phyloP scores from a whole-genome alignment of 2,329 filamentous ascomycete genomes.

The Neonectria neomacrospora region DNA sequence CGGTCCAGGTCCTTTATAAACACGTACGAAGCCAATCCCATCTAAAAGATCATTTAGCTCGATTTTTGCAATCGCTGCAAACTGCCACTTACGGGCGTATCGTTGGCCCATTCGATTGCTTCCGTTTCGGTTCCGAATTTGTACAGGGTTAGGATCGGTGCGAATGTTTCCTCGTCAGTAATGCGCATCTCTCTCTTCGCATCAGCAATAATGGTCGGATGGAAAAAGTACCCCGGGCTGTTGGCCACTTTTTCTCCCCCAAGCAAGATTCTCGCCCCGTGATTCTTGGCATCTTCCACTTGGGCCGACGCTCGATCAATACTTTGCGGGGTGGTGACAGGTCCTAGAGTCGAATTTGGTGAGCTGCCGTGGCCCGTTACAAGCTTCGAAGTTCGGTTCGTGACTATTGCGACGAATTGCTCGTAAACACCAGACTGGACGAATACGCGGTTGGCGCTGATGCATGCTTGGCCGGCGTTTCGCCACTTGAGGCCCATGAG shows the following conservation, averaged over 20 bases:
- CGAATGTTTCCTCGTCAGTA: constrained; percentile 33
- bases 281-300: constrained; percentile 25
- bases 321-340: constrained; percentile 28
- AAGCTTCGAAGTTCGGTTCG: neutral
- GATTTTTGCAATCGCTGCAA: neutral
- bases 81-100: constrained; percentile 16
- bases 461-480: constrained; percentile 76
- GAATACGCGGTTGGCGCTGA: constrained; percentile 69
- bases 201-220: constrained; percentile 32
- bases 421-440: constrained; percentile 71
- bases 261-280: constrained; percentile 18
- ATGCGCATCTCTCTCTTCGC: constrained; percentile 16
- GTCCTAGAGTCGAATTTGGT: constrained; percentile 24
- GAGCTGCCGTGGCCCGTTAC: constrained; percentile 26
- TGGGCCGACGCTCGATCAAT: constrained; percentile 21
- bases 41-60: neutral
- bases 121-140: constrained; percentile 34
- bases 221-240: constrained; percentile 30
- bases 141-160: constrained; percentile 27
- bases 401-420: constrained; percentile 17
- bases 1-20: constrained; percentile 32
- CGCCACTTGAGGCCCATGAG: constrained; percentile 73
- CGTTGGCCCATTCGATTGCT: constrained; percentile 25
- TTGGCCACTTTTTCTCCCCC: constrained; percentile 11
- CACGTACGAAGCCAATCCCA: constrained; percentile 31